Conservation (phyloP, 768 basidiomycete species). For the Ramaria sp. region DNA sequence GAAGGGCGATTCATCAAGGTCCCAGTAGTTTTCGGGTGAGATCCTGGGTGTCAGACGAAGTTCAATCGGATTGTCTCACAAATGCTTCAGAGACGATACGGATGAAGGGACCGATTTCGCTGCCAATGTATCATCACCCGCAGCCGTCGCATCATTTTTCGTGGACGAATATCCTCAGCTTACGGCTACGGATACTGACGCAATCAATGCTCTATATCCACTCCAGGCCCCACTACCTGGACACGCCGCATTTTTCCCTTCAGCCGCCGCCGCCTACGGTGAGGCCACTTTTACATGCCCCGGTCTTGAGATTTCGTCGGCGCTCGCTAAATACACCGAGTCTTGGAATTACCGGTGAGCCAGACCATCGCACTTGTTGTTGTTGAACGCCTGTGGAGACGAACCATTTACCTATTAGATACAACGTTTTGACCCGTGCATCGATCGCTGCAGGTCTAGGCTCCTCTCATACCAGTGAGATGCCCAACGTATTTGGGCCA, state of each 20-base stretch:
- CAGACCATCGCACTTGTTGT: neutral
- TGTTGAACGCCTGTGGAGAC: neutral
- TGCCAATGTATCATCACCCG: slow-evolving; percentile 3
- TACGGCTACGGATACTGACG: neutral
- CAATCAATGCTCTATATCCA: neutral
- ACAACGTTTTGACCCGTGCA: slow-evolving; percentile 2
- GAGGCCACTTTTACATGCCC: slow-evolving; percentile 5
- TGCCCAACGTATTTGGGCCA: slow-evolving; percentile 9
- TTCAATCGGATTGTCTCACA: neutral
- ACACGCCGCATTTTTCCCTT: slow-evolving; percentile 5
- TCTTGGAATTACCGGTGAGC: slow-evolving; percentile 8
- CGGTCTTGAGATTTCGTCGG: neutral
- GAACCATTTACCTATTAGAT: neutral
- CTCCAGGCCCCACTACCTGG: neutral
- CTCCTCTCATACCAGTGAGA: slow-evolving; percentile 2
- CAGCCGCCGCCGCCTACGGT: slow-evolving; percentile 3
- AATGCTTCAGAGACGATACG: slow-evolving; percentile 5
- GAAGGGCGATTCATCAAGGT: slow-evolving; percentile 8
- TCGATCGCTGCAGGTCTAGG: neutral
- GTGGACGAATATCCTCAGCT: slow-evolving; percentile 4
- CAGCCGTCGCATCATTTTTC: slow-evolving; percentile 2
- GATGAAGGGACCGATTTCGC: slow-evolving; percentile 8
- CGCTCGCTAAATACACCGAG: neutral
- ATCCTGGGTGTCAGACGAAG: neutral
- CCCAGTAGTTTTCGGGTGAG: slow-evolving; percentile 8